These are phyloP conservation scores for Colletotrichum salicis DNA, from an alignment of 2,329 filamentous ascomycete species.

Conservation along the genomic window DNA sequence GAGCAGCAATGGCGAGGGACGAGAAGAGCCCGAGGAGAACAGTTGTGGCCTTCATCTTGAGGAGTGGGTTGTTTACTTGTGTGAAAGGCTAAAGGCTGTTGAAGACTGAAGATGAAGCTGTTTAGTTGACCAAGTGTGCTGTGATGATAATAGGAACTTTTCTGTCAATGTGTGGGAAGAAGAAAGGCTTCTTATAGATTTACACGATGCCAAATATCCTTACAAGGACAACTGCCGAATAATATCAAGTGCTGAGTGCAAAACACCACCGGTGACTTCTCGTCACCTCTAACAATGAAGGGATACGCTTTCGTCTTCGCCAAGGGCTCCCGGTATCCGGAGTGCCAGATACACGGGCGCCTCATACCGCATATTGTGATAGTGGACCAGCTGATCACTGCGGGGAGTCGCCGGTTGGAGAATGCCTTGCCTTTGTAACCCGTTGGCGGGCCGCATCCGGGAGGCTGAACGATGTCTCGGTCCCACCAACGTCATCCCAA, in stretches of 20 bases:
- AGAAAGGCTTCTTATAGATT: not conserved
- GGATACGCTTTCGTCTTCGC: not conserved
- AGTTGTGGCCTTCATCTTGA: slow-evolving; percentile 11
- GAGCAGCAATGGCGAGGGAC: slow-evolving; percentile 4
- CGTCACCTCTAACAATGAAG: not conserved
- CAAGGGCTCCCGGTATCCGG: not conserved
- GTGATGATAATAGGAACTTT: not conserved
- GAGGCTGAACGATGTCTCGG: slow-evolving; percentile 2
- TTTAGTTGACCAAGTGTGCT: not conserved
- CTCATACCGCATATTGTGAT: not conserved
- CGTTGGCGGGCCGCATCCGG: not conserved
- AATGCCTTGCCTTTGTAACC: not conserved
- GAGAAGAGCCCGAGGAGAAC: not conserved
- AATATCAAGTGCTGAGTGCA: not conserved
- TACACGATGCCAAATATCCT: not conserved
- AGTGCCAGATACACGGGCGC: not conserved
- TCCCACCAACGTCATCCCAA: not conserved
- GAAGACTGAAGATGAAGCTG: not conserved
- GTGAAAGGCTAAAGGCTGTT: not conserved
- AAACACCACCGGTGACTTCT: not conserved
- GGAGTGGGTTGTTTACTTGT: fast-evolving
- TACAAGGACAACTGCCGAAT: not conserved
- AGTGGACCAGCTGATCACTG: not conserved
- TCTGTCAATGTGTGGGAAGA: not conserved
- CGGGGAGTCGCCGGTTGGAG: not conserved